These are phyloP conservation scores for Allium cepa DNA, from an alignment of 106 monocot species.

Conservation along the genomic window DNA sequence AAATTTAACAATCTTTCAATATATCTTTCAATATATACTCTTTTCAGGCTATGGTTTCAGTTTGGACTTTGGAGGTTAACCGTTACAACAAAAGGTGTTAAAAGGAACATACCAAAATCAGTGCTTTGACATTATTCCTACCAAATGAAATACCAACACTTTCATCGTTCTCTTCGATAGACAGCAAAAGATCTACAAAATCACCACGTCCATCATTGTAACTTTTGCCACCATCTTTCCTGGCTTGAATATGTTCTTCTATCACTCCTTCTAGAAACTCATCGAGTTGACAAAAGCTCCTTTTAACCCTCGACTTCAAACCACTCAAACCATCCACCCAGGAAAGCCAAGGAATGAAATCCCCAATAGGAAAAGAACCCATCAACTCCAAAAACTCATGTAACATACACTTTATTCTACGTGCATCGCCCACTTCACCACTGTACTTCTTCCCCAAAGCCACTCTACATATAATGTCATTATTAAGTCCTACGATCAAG, in stretches of 20 bases:
- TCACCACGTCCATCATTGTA: not conserved
- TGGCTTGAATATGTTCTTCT: conserved; percentile 9
- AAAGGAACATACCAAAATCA: conserved; percentile 6
- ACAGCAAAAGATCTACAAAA: conserved; percentile 18
- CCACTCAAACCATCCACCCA: conserved; percentile 33
- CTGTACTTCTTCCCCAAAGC: conserved; percentile 22
- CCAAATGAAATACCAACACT: not conserved
- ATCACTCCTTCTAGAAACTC: conserved; percentile 12
- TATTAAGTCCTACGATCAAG: conserved; percentile 5
- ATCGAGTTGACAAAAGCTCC: conserved; percentile 7
- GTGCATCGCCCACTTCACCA: not conserved
- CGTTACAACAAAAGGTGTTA: not conserved
- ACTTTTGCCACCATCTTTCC: not conserved
- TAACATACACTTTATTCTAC: not conserved
- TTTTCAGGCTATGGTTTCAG: not conserved
- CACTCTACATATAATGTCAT: conserved; percentile 9
- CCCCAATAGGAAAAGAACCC: conserved; percentile 14
- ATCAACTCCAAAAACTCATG: conserved; percentile 9
- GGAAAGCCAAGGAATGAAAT: conserved; percentile 23
- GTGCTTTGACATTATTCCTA: conserved; percentile 16
- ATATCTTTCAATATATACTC: no score
- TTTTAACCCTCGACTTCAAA: conserved; percentile 21
- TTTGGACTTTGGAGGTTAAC: no score
- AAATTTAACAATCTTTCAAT: not conserved
- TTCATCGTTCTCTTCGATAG: not conserved